Base-by-base conservation (phyloP, 1,284 basidiomycete species). In the Microbotryum silenes-acaulis region DNA sequence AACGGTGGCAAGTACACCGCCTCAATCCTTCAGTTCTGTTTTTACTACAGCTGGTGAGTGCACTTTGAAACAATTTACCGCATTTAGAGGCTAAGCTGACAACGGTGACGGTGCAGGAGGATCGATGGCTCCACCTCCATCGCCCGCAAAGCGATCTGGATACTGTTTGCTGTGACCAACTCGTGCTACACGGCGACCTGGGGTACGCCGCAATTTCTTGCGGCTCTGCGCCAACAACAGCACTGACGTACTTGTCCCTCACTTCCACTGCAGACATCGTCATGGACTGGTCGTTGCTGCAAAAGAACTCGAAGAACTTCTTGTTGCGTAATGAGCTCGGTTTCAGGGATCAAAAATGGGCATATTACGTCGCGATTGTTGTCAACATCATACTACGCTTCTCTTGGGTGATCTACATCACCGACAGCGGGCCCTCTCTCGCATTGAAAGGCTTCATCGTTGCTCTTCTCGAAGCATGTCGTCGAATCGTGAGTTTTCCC, bases 231-330 rank as follows among this genome's bases (percentile, higher is more conserved):
- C 31, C 7, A 20, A 10, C 7, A 20, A 31, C 16, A 7, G 10
- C 10, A 12, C 48, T 59, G 31, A 51, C 50, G 1, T 3, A 6
- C 49, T 16, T n/a, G 10, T 14, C 31, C 51, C 21, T 20, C 33
- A 14, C 51, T 18, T 4, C 12, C 21, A 14, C 12, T 50, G 21
- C 47, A 63, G 69, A 72, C 27, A 27, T 69, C 23, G 48, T 67
- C 31, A 68, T 72, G 66, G 71, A 72, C 48, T 72, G 71, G 71
- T 69, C 67, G 18, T 62, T 72, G 21, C 53, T 63, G 21, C 60
- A 66, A 25, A 56, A 56, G 29, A 51, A 64, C 55, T 56, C 65
- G 49, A 63, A 65, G 25, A 65, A 68, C 33, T 62, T 51, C 25
- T 53, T 64, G 14, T 60, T 72, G 0, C 70, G 71, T 0, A 54